Conservation (phyloP, 352 stramenopile species). For the Elongisporangium prolatum region DNA sequence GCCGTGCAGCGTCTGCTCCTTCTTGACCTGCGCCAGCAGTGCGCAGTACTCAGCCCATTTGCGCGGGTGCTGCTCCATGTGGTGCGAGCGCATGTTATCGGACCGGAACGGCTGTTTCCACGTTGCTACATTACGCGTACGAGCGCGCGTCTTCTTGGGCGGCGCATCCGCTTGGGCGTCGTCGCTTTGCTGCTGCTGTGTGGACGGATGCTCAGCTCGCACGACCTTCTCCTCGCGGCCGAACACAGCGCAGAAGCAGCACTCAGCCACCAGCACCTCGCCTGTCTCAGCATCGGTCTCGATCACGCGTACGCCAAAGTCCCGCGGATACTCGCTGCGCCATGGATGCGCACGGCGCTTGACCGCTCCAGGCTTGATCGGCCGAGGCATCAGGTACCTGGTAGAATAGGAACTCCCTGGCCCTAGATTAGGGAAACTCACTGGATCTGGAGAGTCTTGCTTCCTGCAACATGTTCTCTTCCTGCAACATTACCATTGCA, state of each 20-base stretch:
- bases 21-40: constrained; percentile 19
- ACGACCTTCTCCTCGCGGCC: constrained; percentile 19
- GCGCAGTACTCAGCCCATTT: constrained; percentile 25
- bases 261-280: constrained; percentile 27
- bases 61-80: constrained; percentile 23
- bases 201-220: not conserved
- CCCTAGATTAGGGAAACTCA: not conserved
- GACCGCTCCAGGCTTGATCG: not conserved
- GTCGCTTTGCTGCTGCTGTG: constrained; percentile 2
- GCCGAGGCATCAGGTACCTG: not conserved
- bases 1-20: constrained; percentile 10
- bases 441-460: not conserved
- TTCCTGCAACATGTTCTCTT: not conserved
- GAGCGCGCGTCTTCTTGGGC: constrained; percentile 17
- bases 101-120: constrained; percentile 32
- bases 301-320: constrained; percentile 26
- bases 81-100: constrained; percentile 40
- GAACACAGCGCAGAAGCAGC: constrained; percentile 33
- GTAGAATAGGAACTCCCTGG: not conserved
- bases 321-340: constrained; percentile 24
- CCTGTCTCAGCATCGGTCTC: constrained; percentile 16
- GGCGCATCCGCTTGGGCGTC: not conserved
- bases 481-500: not conserved
- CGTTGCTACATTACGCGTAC: constrained; percentile 25
- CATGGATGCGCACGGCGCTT: constrained; percentile 15